Evolutionary conservation across 176 grass and related monocot species (phyloP), one percentile per base, ranked within the genome.

Genomic region (Cocos nucifera): DNA sequence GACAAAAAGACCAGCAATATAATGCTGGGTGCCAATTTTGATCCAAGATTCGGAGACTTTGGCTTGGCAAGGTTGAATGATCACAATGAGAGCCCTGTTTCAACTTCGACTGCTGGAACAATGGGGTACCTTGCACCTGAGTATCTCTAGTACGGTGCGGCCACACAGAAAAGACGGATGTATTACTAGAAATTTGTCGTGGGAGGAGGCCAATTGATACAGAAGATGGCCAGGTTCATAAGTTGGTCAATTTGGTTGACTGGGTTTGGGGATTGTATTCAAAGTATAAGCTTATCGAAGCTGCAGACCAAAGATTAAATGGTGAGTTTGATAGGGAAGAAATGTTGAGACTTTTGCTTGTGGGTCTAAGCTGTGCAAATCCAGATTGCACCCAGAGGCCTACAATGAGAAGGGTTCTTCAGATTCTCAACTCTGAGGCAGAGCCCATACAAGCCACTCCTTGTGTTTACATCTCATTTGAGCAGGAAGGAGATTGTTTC

Each of bases 41-140:
- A 78, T 49, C 75, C 91, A 15, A 85, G 91, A 6, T 79, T 96
- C 1, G 91, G 86, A 0, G 91, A 96, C 65, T 96, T 96, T 22
- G 91, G 86, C 7, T 75, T 96, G 0, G 91, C 91, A 12, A 53
- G 83, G 51, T 62, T 96, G 65, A 85, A 82, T 83, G 91, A 90
- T 69, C 91, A 96, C 65, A 73, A 85, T 50, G 69, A 87, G 69
- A 96, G 91, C 62, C 91, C 86, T 3, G 78, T 90, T 5, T 96
- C 91, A 26, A 96, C 86, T 22, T 80, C 90, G 48, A 90, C 86
- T 10, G 86, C 91, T 0, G 91, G 91, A 1, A 90, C 91, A 6
- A 96, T 96, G 91, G 91, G 83, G 1, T 96, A 96, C 78, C 86
- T 96, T 0, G 91, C 91, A 15, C 86, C 86, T 1, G 91, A 96